Evolutionary conservation across 2,329 filamentous ascomycete genomes (phyloP).

Genomic region (Myriangium duriaei): DNA sequence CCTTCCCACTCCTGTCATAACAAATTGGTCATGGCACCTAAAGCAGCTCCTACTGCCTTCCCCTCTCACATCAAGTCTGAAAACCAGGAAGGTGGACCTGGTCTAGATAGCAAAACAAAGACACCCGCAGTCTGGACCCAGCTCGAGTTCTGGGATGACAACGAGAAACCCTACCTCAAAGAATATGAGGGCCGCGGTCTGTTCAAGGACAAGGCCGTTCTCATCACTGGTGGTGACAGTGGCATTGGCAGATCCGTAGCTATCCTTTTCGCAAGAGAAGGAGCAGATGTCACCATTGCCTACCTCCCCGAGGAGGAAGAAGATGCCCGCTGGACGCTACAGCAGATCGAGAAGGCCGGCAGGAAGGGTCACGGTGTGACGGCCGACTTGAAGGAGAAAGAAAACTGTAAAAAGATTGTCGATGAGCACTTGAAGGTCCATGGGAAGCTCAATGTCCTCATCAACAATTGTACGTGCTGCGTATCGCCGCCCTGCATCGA

Average conservation of each 20-base stretch:
- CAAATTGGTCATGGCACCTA: too few species aligned
- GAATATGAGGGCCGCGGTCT: constrained; percentile 22
- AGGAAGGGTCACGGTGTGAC: constrained; percentile 36
- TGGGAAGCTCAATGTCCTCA: constrained; percentile 33
- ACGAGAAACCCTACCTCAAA: constrained; percentile 21
- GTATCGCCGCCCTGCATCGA: too few species aligned
- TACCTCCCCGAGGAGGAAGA: constrained; percentile 44
- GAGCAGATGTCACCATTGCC: constrained; percentile 43
- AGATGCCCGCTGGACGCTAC: constrained; percentile 43
- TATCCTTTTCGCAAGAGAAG: constrained; percentile 45
- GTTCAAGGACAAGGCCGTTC: constrained; percentile 20
- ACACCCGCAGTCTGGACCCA: constrained; percentile 22
- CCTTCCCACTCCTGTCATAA: too few species aligned
- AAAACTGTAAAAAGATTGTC: constrained; percentile 39
- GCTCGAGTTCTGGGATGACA: constrained; percentile 21
- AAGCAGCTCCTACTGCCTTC: constrained; percentile 17
- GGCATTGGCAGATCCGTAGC: constrained; percentile 42
- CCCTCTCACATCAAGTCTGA: constrained; percentile 18
- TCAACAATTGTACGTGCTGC: constrained; percentile 40
- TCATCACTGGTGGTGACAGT: constrained; percentile 18
- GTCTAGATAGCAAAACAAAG: constrained; percentile 21
- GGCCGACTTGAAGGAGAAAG: constrained; percentile 38
- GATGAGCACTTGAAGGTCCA: constrained; percentile 41
- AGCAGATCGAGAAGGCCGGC: constrained; percentile 39
- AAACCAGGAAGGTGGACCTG: constrained; percentile 21